These are phyloP conservation scores for Solanum hybrid DNA, from an alignment of 305 asterid genomes.

Conservation along the genomic window DNA sequence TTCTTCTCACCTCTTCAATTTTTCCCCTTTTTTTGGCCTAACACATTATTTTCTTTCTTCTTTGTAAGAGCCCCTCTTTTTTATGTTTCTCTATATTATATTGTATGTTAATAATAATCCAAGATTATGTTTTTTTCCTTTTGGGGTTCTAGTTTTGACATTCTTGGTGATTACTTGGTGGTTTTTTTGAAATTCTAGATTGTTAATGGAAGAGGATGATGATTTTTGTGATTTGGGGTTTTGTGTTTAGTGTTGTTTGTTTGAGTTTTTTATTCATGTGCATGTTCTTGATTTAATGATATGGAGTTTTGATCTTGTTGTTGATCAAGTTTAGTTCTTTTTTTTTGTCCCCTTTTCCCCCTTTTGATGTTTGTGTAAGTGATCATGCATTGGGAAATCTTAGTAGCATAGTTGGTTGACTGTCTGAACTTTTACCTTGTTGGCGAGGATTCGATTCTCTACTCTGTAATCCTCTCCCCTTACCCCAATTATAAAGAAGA, in stretches of 20 bases:
- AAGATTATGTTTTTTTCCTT: constrained; percentile 7
- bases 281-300: constrained; percentile 21
- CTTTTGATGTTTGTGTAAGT: background rate
- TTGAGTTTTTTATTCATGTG: constrained; percentile 15
- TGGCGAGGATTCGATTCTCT: background rate
- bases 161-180: constrained; percentile 5
- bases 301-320: constrained; percentile 1
- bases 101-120: constrained; percentile 5
- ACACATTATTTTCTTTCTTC: constrained; percentile 35
- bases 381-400: background rate
- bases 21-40: constrained; percentile 33
- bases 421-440: background rate
- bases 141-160: constrained; percentile 12
- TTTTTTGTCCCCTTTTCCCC: background rate
- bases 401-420: background rate
- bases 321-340: background rate
- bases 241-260: constrained; percentile 24
- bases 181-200: constrained; percentile 5
- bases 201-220: constrained; percentile 27
- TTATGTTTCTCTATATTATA: background rate
- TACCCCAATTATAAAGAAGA: background rate
- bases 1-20: constrained; percentile 28
- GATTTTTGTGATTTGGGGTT: constrained; percentile 31
- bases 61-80: constrained; percentile 40
- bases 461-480: background rate